Evolutionary conservation across 139 green algal species (phyloP).

Genomic region (Micractinium conductrix): DNA sequence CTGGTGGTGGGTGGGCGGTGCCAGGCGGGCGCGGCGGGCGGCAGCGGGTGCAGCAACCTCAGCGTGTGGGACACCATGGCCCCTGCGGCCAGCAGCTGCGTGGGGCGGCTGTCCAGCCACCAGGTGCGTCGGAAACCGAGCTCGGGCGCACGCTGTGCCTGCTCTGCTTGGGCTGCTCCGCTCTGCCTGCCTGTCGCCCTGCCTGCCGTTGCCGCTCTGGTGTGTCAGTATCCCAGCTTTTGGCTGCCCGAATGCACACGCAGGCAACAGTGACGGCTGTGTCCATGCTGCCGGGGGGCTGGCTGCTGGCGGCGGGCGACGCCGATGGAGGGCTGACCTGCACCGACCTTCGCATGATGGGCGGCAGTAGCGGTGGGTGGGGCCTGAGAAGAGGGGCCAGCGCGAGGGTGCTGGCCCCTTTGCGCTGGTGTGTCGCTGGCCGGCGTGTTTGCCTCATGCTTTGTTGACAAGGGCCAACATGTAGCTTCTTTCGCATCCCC

Average conservation of each 20-base stretch:
- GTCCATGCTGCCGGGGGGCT: conserved; percentile 47
- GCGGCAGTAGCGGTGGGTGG: neutral
- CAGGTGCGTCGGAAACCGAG: conserved; percentile 19
- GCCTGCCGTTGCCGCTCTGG: no score
- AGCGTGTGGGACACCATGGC: conserved; percentile 74
- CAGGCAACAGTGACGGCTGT: conserved; percentile 48
- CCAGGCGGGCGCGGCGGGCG: neutral
- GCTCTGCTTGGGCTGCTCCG: no score
- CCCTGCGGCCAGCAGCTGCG: conserved; percentile 36
- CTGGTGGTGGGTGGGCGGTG: conserved; percentile 64
- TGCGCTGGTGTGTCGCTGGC: neutral
- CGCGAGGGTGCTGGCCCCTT: neutral
- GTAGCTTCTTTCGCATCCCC: neutral
- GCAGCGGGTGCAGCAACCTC: conserved; percentile 58
- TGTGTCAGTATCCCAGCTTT: no score
- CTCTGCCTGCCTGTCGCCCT: no score
- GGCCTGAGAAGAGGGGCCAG: neutral
- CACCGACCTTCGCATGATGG: conserved; percentile 75
- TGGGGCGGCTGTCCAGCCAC: conserved; percentile 55
- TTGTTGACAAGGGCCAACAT: neutral
- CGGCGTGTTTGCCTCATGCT: neutral
- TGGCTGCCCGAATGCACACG: no score
- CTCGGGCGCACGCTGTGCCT: no score
- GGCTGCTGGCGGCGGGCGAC: conserved; percentile 74
- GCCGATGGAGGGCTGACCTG: conserved; percentile 60